Evolutionary conservation across 306 rosid species (phyloP).

Genomic region (Cucurbita maxima): DNA sequence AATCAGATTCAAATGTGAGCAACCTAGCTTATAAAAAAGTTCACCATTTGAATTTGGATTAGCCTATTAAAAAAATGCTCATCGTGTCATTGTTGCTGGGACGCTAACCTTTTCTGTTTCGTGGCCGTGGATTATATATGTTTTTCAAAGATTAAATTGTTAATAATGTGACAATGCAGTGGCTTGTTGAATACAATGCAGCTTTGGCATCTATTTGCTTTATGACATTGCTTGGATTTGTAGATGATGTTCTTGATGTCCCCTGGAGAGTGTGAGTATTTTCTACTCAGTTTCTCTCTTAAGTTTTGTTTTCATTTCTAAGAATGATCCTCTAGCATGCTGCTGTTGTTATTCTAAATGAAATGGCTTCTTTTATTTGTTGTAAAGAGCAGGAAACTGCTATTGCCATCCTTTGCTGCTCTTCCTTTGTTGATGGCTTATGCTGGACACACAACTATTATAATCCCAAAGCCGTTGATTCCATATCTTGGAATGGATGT

Average conservation of each 20-base stretch:
- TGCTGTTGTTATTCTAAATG: constrained; percentile 1
- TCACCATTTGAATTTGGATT: background rate
- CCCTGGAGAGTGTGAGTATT: constrained; percentile 99
- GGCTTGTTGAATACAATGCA: constrained; percentile 97
- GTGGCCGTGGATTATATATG: background rate
- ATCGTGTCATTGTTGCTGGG: background rate
- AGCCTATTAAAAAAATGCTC: background rate
- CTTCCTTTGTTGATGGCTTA: constrained; percentile 97
- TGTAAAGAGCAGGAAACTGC: constrained; percentile 63
- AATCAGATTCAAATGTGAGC: constrained; percentile 80
- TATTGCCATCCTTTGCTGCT: constrained; percentile 85
- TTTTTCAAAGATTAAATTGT: constrained; percentile 1
- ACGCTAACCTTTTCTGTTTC: background rate
- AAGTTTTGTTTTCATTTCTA: background rate
- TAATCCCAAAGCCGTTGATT: constrained; percentile 84
- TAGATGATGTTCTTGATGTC: constrained; percentile 90
- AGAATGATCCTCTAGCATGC: background rate
- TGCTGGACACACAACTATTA: constrained; percentile 94
- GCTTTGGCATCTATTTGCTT: constrained; percentile 85
- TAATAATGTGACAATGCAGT: constrained; percentile 43
- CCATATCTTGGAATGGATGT: constrained; percentile 56
- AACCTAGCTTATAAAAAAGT: background rate
- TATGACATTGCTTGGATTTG: constrained; percentile 93
- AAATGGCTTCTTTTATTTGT: constrained; percentile 15
- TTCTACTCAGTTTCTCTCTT: background rate